Percentiles rank a stretch among this genome's conserved stretches.
These are phyloP conservation scores for Tulasnella sp. DNA, from an alignment of 768 basidiomycete species.

Conservation along the genomic window DNA sequence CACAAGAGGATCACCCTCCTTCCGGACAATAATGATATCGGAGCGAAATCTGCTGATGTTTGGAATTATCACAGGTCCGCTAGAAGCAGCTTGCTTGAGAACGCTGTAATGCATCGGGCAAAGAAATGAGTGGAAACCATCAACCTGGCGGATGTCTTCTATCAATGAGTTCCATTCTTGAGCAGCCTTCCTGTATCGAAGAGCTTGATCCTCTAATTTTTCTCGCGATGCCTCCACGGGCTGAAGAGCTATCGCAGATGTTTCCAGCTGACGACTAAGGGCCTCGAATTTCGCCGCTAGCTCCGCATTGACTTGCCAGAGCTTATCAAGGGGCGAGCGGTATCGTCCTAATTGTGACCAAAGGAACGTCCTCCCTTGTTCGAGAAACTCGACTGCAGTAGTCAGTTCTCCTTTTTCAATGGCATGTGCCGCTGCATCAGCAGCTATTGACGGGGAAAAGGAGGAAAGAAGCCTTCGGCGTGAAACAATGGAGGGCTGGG, in stretches of 20 bases:
- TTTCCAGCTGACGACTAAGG: neutral
- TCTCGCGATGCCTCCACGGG: no score
- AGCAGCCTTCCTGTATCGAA: no score
- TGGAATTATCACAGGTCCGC: neutral
- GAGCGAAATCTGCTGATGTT: neutral
- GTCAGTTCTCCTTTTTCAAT: neutral
- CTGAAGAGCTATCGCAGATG: neutral
- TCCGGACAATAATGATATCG: neutral
- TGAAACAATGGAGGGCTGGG: no score
- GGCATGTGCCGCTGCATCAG: neutral
- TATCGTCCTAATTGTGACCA: neutral
- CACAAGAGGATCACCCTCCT: neutral
- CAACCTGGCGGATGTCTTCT: neutral
- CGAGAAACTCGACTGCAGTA: neutral
- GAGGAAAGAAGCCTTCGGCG: no score
- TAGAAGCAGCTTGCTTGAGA: neutral
- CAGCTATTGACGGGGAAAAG: no score
- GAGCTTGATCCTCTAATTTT: no score
- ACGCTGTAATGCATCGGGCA: neutral
- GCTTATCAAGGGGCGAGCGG: neutral
- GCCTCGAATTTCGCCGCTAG: constrained; percentile 1
- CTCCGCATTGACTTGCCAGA: neutral
- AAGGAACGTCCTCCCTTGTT: neutral
- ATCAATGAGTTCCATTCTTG: neutral
- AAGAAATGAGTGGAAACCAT: neutral